Base-by-base conservation (phyloP, 345 rosid genomes). In the Combretum micranthum region DNA sequence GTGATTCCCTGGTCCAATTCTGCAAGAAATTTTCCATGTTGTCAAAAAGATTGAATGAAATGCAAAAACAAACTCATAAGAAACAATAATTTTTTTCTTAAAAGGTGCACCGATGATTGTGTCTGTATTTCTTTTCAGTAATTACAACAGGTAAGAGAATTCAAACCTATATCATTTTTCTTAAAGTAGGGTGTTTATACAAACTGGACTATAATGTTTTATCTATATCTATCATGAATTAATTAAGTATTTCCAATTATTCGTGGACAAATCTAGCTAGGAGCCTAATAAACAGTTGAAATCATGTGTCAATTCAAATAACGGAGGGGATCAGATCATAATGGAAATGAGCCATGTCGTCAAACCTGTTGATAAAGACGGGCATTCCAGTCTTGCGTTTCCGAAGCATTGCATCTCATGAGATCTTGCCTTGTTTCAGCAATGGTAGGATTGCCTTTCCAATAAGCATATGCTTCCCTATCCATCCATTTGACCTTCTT, bases 361-460 rank as follows among this genome's bases (percentile, higher is more conserved):
- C 47, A 4, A 43, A 84, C 95, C 95, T 88, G 96, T 20, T 60
- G 72, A 59, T 67, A 88, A 44, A 92, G 53, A 52, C 93, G 95
- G 70, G 95, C 98, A 63, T 83, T 84, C 98, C 98, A 92, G 64
- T 92, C 98, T 20, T 78, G 78, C 12, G 69, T 52, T 1, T 77
- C 70, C 0, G 96, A 71, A 67, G 80, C 80, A 62, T 92, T 81
- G 66, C 98, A 92, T 50, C 50, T 92, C 55, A 92, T 61, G 39
- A 92, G 92, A 62, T 84, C 87, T 67, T 70, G 69, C 63, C 98
- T 76, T 46, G 80, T 81, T 44, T 50, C 59, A n/a, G 87, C 83
- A 2, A 88, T 95, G 12, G 20, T 0, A n/a, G 96, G 95, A 65
- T 92, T 92, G 21, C 98, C 98, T 60, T 84, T 88, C 96, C 98